phyloP scores from a whole-genome alignment of 768 basidiomycete species.

The Coprinopsis sp. region DNA sequence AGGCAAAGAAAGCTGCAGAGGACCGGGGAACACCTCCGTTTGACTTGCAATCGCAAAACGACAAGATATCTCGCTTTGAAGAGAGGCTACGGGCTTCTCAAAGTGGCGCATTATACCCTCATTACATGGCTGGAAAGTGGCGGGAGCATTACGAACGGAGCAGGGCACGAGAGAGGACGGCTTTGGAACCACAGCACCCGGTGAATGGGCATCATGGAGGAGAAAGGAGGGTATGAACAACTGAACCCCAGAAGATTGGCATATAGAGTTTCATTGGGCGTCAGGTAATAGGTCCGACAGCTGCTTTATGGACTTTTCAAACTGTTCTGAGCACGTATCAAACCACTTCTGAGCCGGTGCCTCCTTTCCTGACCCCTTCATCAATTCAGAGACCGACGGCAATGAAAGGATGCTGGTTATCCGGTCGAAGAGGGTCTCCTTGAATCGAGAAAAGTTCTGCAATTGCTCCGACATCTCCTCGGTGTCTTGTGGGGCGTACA shows the following conservation, averaged over 20 bases:
- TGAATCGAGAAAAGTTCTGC: slow-evolving; percentile 30
- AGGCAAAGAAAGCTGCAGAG: slow-evolving; percentile 50
- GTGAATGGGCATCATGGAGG: slow-evolving; percentile 32
- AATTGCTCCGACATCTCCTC: slow-evolving; percentile 37
- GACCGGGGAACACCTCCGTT: slow-evolving; percentile 40
- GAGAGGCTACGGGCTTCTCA: slow-evolving; percentile 44
- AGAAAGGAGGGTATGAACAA: not conserved
- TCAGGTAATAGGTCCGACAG: slow-evolving; percentile 22
- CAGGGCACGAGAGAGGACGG: slow-evolving; percentile 20
- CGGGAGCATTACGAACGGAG: slow-evolving; percentile 48
- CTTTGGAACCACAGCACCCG: slow-evolving; percentile 27
- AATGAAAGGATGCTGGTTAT: slow-evolving; percentile 21
- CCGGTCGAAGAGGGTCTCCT: slow-evolving; percentile 31
- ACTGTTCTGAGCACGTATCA: slow-evolving; percentile 58
- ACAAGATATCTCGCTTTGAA: slow-evolving; percentile 62
- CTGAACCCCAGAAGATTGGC: not conserved
- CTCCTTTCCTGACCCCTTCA: slow-evolving; percentile 23
- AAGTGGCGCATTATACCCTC: slow-evolving; percentile 58
- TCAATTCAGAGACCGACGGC: slow-evolving; percentile 24
- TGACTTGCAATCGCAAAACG: slow-evolving; percentile 54
- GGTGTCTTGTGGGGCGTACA: slow-evolving; percentile 60
- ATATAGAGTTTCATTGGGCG: slow-evolving; percentile 9
- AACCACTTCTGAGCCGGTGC: slow-evolving; percentile 53
- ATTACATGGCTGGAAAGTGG: slow-evolving; percentile 55
- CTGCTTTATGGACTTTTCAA: slow-evolving; percentile 38